Conservation (phyloP, 768 basidiomycete species). For the Mrakia blollopis region DNA sequence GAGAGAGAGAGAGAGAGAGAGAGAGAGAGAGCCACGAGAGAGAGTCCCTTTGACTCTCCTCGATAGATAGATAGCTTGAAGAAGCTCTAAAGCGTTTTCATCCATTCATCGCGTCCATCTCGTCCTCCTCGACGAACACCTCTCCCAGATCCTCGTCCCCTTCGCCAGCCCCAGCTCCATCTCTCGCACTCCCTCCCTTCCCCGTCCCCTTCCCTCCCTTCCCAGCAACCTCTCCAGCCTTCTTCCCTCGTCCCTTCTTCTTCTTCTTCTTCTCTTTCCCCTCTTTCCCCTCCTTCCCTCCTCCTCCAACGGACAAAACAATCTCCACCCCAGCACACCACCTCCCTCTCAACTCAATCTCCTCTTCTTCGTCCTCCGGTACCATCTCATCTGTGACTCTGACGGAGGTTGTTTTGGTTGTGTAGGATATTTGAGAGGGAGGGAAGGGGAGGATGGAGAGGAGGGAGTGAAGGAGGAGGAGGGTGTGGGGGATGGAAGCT, state of each 20-base stretch:
- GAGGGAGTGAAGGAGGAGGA: conserved; percentile 42
- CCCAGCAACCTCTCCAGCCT: not conserved
- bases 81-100: conserved; percentile 2
- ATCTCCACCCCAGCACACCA: conserved; percentile 26
- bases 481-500: conserved; percentile 43
- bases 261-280: not conserved
- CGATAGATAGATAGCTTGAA: too few species aligned
- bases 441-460: conserved; percentile 45
- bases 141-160: not conserved
- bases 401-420: conserved; percentile 30
- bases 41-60: too few species aligned
- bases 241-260: conserved; percentile 1
- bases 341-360: conserved; percentile 8
- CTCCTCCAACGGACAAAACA: conserved; percentile 15
- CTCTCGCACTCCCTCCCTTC: not conserved
- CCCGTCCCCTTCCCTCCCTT: not conserved
- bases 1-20: too few species aligned
- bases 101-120: conserved; percentile 32
- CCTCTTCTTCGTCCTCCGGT: conserved; percentile 41
- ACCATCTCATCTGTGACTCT: conserved; percentile 38
- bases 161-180: too few species aligned
- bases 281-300: not conserved
- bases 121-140: conserved; percentile 22
- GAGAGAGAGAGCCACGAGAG: too few species aligned
- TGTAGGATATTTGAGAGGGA: conserved; percentile 38